phyloP scores from a whole-genome alignment of 164 flowering plant genomes.

The Magnolia changhungtana region DNA sequence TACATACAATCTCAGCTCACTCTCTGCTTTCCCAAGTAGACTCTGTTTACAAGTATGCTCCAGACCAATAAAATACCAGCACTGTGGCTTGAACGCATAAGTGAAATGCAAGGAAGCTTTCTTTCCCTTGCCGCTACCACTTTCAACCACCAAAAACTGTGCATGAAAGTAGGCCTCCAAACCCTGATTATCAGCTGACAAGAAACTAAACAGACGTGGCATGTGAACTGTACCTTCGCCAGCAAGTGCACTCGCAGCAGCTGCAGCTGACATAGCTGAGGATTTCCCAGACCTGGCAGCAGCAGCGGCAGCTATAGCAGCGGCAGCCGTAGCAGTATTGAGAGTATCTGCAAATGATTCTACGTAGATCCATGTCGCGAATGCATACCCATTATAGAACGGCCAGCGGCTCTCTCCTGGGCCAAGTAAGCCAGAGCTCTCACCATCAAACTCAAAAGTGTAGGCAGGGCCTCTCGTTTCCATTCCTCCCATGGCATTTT shows the following conservation, averaged over 20 bases:
- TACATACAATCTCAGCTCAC: conserved; percentile 86
- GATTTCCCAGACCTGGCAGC: conserved; percentile 99
- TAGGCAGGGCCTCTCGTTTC: conserved; percentile 87
- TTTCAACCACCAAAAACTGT: conserved; percentile 96
- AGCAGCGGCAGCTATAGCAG: conserved; percentile 97
- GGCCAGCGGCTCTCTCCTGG: conserved; percentile 99
- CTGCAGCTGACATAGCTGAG: conserved; percentile 98
- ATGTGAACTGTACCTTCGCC: conserved; percentile 99
- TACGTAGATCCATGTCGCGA: conserved; percentile 97
- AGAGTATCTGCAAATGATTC: conserved; percentile 99
- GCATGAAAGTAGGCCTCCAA: conserved; percentile 98
- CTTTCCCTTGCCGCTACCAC: conserved; percentile 93
- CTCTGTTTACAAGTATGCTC: conserved; percentile 89
- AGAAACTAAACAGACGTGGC: conserved; percentile 94
- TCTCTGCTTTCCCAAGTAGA: conserved; percentile 85
- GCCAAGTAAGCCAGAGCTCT: conserved; percentile 97
- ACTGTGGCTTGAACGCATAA: conserved; percentile 94
- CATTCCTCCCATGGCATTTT: conserved; percentile 86
- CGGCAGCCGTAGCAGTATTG: conserved; percentile 95
- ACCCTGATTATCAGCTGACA: conserved; percentile 98
- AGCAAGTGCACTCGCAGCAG: conserved; percentile 99
- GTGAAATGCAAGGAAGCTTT: conserved; percentile 95
- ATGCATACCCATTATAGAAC: conserved; percentile 87
- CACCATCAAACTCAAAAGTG: conserved; percentile 98
- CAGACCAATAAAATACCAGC: conserved; percentile 96